A percentile compares a stretch with the other conserved stretches of the same genome.
Evolutionary conservation across 805 yeast genomes (phyloP).

Genomic region (Lipomyces mesembrius): DNA sequence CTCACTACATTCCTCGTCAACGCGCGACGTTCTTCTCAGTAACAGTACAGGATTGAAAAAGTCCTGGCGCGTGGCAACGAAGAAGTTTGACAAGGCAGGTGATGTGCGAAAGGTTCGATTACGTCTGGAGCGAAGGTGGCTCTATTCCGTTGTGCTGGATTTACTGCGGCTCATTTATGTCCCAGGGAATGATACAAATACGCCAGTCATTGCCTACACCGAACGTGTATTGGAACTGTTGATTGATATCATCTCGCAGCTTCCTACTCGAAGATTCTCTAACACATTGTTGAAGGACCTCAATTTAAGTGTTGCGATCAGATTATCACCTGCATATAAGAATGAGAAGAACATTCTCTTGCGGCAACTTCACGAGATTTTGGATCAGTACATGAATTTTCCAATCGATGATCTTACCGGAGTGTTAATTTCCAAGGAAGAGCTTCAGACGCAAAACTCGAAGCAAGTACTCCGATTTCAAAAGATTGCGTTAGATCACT

Average conservation of each 20-base stretch:
- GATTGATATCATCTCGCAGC: constrained; percentile 46
- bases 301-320: constrained; percentile 39
- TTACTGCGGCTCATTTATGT: constrained; percentile 28
- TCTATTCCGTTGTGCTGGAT: constrained; percentile 38
- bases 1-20: constrained; percentile 37
- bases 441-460: constrained; percentile 26
- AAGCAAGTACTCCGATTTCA: constrained; percentile 41
- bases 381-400: constrained; percentile 45
- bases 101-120: constrained; percentile 36
- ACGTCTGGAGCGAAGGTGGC: constrained; percentile 43
- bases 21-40: constrained; percentile 36
- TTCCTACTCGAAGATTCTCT: constrained; percentile 51
- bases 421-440: constrained; percentile 36
- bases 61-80: constrained; percentile 39
- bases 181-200: constrained; percentile 5
- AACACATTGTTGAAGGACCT: constrained; percentile 42
- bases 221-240: constrained; percentile 41
- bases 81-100: constrained; percentile 37
- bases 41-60: constrained; percentile 36
- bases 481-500: constrained; percentile 36
- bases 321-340: constrained; percentile 13
- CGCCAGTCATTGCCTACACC: constrained; percentile 12
- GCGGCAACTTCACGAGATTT: constrained; percentile 19
- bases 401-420: constrained; percentile 54
- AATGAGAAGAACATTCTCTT: constrained; percentile 13